phyloP scores from a whole-genome alignment of 2,329 filamentous ascomycete species.

The Dactylonectria macrodidyma region DNA sequence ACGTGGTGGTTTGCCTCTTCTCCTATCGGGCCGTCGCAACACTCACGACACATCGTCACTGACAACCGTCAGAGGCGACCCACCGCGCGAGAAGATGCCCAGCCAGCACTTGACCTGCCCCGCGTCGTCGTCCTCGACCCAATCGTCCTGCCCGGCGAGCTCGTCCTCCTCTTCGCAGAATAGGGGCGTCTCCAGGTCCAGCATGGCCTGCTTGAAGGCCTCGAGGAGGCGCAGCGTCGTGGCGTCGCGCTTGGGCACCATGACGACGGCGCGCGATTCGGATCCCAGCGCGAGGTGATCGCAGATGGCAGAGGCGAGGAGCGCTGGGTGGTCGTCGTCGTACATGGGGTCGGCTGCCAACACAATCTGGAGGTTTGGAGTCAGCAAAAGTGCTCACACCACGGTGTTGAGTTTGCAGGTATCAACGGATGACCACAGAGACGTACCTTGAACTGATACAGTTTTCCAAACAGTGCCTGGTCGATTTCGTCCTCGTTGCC shows the following conservation, averaged over 20 bases:
- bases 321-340: constrained; percentile 83
- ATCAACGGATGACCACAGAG: constrained; percentile 21
- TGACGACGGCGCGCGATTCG: constrained; percentile 79
- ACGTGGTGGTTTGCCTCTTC: background rate
- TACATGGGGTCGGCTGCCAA: constrained; percentile 91
- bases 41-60: constrained; percentile 27
- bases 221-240: constrained; percentile 74
- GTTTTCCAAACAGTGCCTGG: constrained; percentile 59
- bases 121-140: constrained; percentile 69
- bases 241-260: constrained; percentile 84
- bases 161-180: constrained; percentile 72
- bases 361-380: constrained; percentile 69
- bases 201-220: constrained; percentile 75
- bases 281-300: constrained; percentile 73
- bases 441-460: constrained; percentile 67
- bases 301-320: constrained; percentile 80
- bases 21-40: constrained; percentile 10
- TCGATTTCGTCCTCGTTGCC: constrained; percentile 62
- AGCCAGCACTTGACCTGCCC: constrained; percentile 76
- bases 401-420: constrained; percentile 2
- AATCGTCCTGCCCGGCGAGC: constrained; percentile 81
- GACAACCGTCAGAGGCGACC: constrained; percentile 36
- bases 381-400: constrained; percentile 27
- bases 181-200: constrained; percentile 61
- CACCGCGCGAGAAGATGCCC: constrained; percentile 68